Evolutionary conservation across 768 basidiomycete genomes (phyloP), one percentile per base, ranked within the genome.

Genomic region (Lentinus tigrinus): DNA sequence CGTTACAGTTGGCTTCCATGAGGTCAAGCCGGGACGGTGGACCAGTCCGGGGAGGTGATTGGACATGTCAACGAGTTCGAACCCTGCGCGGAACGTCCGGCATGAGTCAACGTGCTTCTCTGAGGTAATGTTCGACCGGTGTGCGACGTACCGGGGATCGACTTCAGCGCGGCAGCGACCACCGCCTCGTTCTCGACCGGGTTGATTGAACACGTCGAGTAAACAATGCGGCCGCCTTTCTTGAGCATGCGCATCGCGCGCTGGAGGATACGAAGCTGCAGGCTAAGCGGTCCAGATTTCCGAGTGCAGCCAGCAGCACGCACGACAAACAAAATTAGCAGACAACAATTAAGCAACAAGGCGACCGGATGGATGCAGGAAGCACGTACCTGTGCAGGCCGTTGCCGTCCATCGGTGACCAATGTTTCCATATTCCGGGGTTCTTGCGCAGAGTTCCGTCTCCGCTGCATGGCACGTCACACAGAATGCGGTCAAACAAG

Each of bases 111-210:
- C 21, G 43, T 39, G 36, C 19, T 36, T 36, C 47, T 2, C 14
- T 44, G 39, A 50, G 40, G 36, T 38, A 37, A 46, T 11, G 16
- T 27, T 43, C 34, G 27, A 24, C 43, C 14, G 27, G 24, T 19
- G 17, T 8, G 23, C 50, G 10, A 70, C 77, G 37, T 40, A 89
- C 94, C 91, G 23, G 85, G 81, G 58, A 88, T 83, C 1, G 78
- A 72, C 58, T 83, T 84, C 37, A 98, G 78, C 0, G 92, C 94
- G 43, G 90, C 87, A 1, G 92, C 89, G 34, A 98, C 78, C 60
- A 98, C 96, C 8, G 97, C 93, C 71, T 99, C 97, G 69, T 99
- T 98, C 74, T 99, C 97, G 13, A 94, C 81, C 1, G 97, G 97
- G 71, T 98, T 98, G 63, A 98, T 77, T 0, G 95, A 98, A 67